Evolutionary conservation across 805 yeast genomes (phyloP), one percentile per base, ranked within the genome.

Genomic region (Suhomyces vadensis): DNA sequence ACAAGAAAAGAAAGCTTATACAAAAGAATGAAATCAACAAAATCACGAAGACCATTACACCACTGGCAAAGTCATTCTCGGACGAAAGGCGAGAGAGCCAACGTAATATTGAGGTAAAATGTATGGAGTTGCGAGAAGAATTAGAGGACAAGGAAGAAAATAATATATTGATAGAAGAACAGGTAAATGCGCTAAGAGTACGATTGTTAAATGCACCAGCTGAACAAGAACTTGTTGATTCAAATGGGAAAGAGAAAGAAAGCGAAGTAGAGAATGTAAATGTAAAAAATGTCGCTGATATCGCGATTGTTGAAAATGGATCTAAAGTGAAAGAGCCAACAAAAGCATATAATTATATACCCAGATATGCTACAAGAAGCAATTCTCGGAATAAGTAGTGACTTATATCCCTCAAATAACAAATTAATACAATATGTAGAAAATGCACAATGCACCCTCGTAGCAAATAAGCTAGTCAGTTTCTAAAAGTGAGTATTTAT

Each of bases 61-160:
- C 33, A 8, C 4, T 14, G 33, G 19, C 33, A 14, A 20, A 29
- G 16, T 14, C 14, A 16, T 29, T 14, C 20, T n/a, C 20, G n/a
- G 52, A 52, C 16, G 54, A 47, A 26, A 49, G 50, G 10, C 48
- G 53, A 25, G 65, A 71, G 22, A 36, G 33, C 11, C 65, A 61
- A 39, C 54, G 82, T 37, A 50, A 51, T 14, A 53, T 77, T 1
- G 81, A 77, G 39, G 64, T 78, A 8, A 58, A 63, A 49, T 75
- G 82, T 26, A 69, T 73, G 70, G 79, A 78, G 35, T 66, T 73
- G 21, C 52, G 82, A 17, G 85, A 79, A 39, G 39, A 60, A 29
- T 54, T 82, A 14, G 86, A 81, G 49, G 84, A 79, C 21, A 64
- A 68, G 6, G 67, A 61, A 11, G 41, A 65, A 21, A 66, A 60